These are phyloP conservation scores for Polychaeton citri DNA, from an alignment of 2,329 filamentous ascomycete genomes.

Conservation along the genomic window DNA sequence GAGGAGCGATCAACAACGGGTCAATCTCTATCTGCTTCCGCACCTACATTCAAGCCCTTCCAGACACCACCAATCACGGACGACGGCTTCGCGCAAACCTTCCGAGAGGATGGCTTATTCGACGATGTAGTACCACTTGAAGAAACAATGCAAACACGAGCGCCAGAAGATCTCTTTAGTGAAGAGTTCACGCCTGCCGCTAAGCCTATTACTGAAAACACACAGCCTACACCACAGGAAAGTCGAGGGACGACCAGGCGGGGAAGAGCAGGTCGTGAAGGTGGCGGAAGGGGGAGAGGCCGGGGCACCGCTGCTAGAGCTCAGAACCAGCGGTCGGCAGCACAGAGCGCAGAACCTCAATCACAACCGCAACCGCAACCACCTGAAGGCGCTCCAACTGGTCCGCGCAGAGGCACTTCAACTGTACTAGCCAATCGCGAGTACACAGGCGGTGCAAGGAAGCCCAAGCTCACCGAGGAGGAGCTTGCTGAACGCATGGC, in stretches of 20 bases:
- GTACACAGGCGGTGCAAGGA: constrained; percentile 21
- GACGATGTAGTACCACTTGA: constrained; percentile 23
- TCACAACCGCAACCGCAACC: too few species aligned
- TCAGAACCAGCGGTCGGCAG: constrained; percentile 6
- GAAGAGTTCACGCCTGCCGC: constrained; percentile 36
- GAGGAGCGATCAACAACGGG: constrained; percentile 1
- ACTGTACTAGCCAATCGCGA: constrained; percentile 22
- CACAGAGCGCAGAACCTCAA: constrained; percentile 1
- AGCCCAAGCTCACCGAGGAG: constrained; percentile 51
- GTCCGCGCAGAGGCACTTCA: constrained; percentile 9
- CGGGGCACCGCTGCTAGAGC: constrained; percentile 6
- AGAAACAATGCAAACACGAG: constrained; percentile 36
- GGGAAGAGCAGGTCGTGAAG: constrained; percentile 7
- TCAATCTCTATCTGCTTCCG: constrained; percentile 6
- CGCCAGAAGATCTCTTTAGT: constrained; percentile 37
- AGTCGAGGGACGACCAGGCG: constrained; percentile 1
- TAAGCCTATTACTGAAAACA: constrained; percentile 26
- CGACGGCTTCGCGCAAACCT: constrained; percentile 22
- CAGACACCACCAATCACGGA: constrained; percentile 5
- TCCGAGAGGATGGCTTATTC: constrained; percentile 20
- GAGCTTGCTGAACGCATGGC: constrained; percentile 49
- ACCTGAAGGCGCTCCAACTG: constrained; percentile 12
- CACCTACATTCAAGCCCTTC: constrained; percentile 6
- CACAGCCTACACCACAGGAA: constrained; percentile 3
- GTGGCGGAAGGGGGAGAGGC: constrained; percentile 4